Conservation (phyloP, 2,329 filamentous ascomycete genomes). For the Zymoseptoria pseudotritici region DNA sequence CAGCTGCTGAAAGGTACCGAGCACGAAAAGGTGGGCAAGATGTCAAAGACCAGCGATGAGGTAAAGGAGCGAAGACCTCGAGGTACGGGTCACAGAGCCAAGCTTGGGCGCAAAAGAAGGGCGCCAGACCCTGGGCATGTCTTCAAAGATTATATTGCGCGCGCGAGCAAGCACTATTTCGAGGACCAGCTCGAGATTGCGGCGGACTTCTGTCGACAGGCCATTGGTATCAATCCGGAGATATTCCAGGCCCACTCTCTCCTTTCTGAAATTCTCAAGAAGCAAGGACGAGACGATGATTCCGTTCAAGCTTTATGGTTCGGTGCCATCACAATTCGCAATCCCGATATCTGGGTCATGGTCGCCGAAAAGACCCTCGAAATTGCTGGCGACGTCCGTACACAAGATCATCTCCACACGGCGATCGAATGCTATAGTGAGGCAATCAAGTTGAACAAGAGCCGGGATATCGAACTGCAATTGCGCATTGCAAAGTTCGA, state of each 20-base stretch:
- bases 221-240: slow-evolving; percentile 53
- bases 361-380: slow-evolving; percentile 50
- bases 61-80: slow-evolving; percentile 1
- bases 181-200: slow-evolving; percentile 54
- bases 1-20: slow-evolving; percentile 29
- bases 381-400: slow-evolving; percentile 36
- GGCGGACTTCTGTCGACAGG: slow-evolving; percentile 43
- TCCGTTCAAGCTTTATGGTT: slow-evolving; percentile 50
- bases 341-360: slow-evolving; percentile 50
- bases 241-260: slow-evolving; percentile 55
- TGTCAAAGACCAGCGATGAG: slow-evolving; percentile 10
- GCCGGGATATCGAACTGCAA: slow-evolving; percentile 27
- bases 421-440: slow-evolving; percentile 48
- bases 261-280: slow-evolving; percentile 51
- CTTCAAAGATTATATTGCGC: slow-evolving; percentile 59
- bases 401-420: slow-evolving; percentile 32
- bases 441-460: slow-evolving; percentile 46
- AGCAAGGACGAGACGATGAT: slow-evolving; percentile 50
- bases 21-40: slow-evolving; percentile 22
- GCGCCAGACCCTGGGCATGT: slow-evolving; percentile 62
- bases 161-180: slow-evolving; percentile 62
- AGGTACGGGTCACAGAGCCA: slow-evolving; percentile 14
- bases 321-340: slow-evolving; percentile 51
- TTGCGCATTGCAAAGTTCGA: slow-evolving; percentile 50
- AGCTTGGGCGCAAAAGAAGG: slow-evolving; percentile 32